These are phyloP conservation scores for Nemania abortiva DNA, from an alignment of 2,329 filamentous ascomycete species.

Conservation along the genomic window DNA sequence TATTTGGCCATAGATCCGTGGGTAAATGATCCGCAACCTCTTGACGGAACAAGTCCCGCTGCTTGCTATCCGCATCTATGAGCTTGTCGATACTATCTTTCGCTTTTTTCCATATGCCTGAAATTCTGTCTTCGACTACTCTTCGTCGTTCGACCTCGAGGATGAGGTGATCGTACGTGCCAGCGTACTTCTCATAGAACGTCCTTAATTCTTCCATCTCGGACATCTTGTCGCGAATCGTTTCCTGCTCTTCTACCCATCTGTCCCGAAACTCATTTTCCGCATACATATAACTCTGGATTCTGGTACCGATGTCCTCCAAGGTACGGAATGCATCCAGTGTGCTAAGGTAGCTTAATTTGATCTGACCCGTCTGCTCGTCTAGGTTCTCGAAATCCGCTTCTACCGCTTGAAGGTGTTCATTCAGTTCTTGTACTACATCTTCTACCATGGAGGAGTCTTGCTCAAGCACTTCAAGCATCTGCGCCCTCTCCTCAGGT, in stretches of 20 bases:
- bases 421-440: slow-evolving; percentile 77
- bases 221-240: slow-evolving; percentile 74
- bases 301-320: slow-evolving; percentile 73
- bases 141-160: slow-evolving; percentile 84
- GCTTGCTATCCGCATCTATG: slow-evolving; percentile 76
- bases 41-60: slow-evolving; percentile 81
- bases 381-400: slow-evolving; percentile 72
- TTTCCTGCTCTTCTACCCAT: slow-evolving; percentile 81
- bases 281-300: slow-evolving; percentile 74
- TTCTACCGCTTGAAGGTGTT: slow-evolving; percentile 83
- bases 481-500: slow-evolving; percentile 80
- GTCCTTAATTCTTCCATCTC: slow-evolving; percentile 81
- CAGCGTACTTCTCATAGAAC: slow-evolving; percentile 90
- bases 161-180: slow-evolving; percentile 85
- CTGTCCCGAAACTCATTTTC: slow-evolving; percentile 71
- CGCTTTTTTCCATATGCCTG: slow-evolving; percentile 80
- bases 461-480: slow-evolving; percentile 82
- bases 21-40: slow-evolving; percentile 90
- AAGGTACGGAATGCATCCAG: slow-evolving; percentile 74
- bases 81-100: slow-evolving; percentile 81
- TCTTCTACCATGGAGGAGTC: slow-evolving; percentile 77
- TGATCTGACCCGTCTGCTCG: slow-evolving; percentile 70
- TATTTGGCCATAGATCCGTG: slow-evolving; percentile 85
- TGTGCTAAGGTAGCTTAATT: slow-evolving; percentile 67
- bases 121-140: slow-evolving; percentile 78